phyloP scores from a whole-genome alignment of 2,329 filamentous ascomycete species.

The Phyllosticta ampelicida region DNA sequence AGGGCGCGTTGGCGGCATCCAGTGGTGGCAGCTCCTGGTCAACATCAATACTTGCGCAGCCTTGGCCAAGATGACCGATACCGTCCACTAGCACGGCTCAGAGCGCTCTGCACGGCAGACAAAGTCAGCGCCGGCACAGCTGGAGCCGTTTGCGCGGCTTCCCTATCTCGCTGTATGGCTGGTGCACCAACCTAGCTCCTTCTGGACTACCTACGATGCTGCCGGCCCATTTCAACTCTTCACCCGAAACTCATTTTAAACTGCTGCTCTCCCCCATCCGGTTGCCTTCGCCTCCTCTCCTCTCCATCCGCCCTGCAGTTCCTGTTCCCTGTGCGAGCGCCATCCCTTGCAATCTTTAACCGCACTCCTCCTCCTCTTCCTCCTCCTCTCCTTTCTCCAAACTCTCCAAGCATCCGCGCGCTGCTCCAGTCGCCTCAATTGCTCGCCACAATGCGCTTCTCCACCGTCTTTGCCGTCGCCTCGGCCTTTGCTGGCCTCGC shows the following conservation, averaged over 20 bases:
- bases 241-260: constrained; percentile 10
- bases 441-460: constrained; percentile 7
- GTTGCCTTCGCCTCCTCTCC: constrained; percentile 1
- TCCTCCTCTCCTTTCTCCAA: constrained; percentile 1
- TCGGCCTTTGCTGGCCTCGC: constrained; percentile 8
- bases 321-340: neutral
- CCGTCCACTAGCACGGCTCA: neutral
- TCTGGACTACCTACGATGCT: constrained; percentile 9
- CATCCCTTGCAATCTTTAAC: constrained; percentile 7
- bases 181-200: constrained; percentile 8
- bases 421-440: neutral
- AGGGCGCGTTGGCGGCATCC: neutral
- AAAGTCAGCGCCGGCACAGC: neutral
- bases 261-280: constrained; percentile 1
- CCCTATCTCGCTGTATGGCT: constrained; percentile 3
- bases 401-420: neutral
- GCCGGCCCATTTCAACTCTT: neutral
- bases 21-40: neutral
- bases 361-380: neutral
- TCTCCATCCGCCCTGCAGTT: neutral
- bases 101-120: neutral
- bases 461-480: constrained; percentile 5
- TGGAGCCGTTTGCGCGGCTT: neutral
- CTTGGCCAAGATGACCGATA: constrained; percentile 4
- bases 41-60: no score